Percentiles rank a stretch among this genome's conserved stretches.
These are phyloP conservation scores for Rhododendron ferrugineum DNA, from an alignment of 148 eudicot species.

Conservation along the genomic window DNA sequence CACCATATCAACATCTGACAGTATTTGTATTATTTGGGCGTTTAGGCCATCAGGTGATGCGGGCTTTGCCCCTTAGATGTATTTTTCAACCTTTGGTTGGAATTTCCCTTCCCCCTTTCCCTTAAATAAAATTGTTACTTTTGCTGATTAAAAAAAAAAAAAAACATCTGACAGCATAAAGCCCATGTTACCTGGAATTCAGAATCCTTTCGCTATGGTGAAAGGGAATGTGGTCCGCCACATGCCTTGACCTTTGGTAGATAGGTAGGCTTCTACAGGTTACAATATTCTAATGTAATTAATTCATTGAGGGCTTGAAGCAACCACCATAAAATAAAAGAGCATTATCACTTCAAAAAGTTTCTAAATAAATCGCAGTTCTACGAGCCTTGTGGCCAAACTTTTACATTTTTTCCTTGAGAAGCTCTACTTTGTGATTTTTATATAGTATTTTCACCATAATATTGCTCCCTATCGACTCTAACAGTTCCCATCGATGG, in stretches of 20 bases:
- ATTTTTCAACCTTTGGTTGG: no score
- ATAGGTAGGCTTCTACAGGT: background rate
- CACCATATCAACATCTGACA: background rate
- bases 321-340: background rate
- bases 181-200: background rate
- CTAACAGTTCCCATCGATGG: background rate
- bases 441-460: background rate
- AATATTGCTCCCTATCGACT: background rate
- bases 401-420: background rate
- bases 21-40: background rate
- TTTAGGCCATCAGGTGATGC: no score
- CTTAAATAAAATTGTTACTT: no score
- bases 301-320: background rate
- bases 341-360: background rate
- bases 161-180: background rate
- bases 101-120: no score
- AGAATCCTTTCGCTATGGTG: background rate
- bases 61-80: no score
- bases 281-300: background rate
- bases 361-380: background rate
- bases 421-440: background rate
- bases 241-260: background rate
- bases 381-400: background rate
- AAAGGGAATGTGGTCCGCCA: background rate
- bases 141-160: no score